These are phyloP conservation scores for Gossypium gossypioides DNA, from an alignment of 441 rosid genomes.

Conservation along the genomic window DNA sequence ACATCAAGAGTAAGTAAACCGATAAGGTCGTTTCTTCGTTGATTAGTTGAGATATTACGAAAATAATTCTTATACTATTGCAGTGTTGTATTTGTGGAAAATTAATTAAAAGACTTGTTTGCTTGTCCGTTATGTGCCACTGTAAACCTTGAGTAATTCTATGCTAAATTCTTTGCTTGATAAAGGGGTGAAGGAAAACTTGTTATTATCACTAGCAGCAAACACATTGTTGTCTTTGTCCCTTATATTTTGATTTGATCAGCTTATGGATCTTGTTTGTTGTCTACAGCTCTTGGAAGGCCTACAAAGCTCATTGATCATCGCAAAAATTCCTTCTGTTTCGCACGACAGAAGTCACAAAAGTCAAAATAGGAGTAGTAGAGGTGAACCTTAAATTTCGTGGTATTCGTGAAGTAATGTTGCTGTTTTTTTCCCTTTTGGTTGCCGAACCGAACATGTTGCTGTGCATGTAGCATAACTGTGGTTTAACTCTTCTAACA, in stretches of 20 bases:
- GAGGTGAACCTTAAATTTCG: conserved; percentile 39
- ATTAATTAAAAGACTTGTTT: not conserved
- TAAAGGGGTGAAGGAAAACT: not conserved
- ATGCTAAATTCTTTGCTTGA: not conserved
- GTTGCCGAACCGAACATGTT: no score
- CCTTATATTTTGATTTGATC: not conserved
- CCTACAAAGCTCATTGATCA: conserved; percentile 78
- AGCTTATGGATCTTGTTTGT: not conserved
- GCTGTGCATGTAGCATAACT: not conserved
- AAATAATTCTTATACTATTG: not conserved
- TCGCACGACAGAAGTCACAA: conserved; percentile 61
- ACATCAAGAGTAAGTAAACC: conserved; percentile 77
- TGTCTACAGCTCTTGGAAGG: conserved; percentile 79
- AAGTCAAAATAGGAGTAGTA: conserved; percentile 41
- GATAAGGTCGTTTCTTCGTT: not conserved
- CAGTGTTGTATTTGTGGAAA: not conserved
- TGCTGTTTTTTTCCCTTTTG: not conserved
- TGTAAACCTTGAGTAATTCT: not conserved
- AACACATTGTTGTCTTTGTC: no score
- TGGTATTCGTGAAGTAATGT: not conserved
- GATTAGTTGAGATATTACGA: not conserved
- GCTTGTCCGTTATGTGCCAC: not conserved
- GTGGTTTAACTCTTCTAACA: conserved; percentile 22
- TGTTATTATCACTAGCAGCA: not conserved
- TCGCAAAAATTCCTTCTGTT: conserved; percentile 67